Conservation (phyloP, 2,329 filamentous ascomycete species). For the Aspergillus awamori region DNA sequence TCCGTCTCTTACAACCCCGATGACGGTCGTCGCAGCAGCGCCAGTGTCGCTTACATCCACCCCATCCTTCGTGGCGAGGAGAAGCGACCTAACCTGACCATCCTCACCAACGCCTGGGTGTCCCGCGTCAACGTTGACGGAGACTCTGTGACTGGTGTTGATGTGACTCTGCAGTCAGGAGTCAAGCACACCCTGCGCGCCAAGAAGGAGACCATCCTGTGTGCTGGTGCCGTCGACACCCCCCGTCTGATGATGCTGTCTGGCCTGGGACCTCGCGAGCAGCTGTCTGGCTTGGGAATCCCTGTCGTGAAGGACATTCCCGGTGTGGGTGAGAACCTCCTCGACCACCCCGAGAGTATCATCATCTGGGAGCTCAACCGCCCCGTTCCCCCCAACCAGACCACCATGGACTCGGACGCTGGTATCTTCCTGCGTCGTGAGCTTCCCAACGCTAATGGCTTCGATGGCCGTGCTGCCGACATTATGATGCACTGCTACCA, state of each 20-base stretch:
- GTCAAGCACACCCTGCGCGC: constrained; percentile 59
- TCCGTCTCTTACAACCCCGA: constrained; percentile 90
- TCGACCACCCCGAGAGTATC: constrained; percentile 68
- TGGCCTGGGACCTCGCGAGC: constrained; percentile 55
- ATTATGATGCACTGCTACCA: constrained; percentile 98
- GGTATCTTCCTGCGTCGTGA: constrained; percentile 86
- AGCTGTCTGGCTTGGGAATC: constrained; percentile 56
- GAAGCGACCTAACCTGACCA: constrained; percentile 78
- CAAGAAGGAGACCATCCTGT: constrained; percentile 76
- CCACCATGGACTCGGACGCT: constrained; percentile 88
- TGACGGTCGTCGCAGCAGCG: constrained; percentile 79
- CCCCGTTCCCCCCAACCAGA: constrained; percentile 76
- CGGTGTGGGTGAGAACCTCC: constrained; percentile 65
- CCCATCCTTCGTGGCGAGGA: constrained; percentile 84
- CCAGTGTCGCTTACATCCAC: constrained; percentile 90
- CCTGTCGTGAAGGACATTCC: constrained; percentile 63
- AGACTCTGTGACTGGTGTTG: constrained; percentile 72
- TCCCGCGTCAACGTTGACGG: constrained; percentile 74
- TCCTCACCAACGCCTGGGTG: constrained; percentile 87
- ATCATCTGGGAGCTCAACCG: constrained; percentile 79
- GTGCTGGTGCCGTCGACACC: constrained; percentile 79
- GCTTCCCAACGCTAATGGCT: constrained; percentile 66
- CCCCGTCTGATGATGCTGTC: constrained; percentile 66
- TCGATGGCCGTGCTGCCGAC: constrained; percentile 76
- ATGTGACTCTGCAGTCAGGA: constrained; percentile 66